Percentiles rank a stretch among this genome's conserved stretches.
phyloP scores from a whole-genome alignment of 192 early-diverging fungal species.

The Haplosporangium gracile region DNA sequence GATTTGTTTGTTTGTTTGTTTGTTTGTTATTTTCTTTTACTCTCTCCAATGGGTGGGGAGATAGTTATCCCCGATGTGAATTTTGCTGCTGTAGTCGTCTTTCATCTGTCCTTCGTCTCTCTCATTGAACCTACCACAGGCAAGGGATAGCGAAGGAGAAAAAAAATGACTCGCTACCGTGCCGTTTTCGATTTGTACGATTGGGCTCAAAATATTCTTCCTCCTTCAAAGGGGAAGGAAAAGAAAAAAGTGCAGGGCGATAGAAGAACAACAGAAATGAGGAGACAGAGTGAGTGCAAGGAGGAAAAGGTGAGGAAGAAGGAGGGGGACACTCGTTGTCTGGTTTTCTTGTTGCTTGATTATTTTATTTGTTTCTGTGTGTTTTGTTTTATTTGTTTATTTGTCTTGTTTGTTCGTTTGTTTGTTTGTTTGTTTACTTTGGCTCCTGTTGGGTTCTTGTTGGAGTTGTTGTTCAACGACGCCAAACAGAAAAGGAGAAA shows the following conservation, averaged over 20 bases:
- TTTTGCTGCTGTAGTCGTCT: neutral
- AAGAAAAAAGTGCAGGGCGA: too few relatives aligned
- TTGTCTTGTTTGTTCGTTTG: neutral
- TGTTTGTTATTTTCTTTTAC: neutral
- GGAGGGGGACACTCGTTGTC: neutral
- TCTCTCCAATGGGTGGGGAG: constrained; percentile 1
- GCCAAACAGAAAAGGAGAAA: neutral
- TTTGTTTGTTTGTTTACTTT: neutral
- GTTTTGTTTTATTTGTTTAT: neutral
- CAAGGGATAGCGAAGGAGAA: neutral
- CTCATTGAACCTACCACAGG: neutral
- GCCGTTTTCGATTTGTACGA: neutral
- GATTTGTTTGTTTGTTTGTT: neutral
- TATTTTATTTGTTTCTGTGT: too few relatives aligned
- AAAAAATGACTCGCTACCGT: neutral
- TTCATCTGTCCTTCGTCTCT: too few relatives aligned
- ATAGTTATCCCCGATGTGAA: neutral
- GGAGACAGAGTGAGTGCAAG: neutral
- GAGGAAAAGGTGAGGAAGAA: neutral
- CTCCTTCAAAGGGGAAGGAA: too few relatives aligned
- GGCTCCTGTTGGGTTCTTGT: neutral
- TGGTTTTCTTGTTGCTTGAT: neutral
- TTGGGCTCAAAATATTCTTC: too few relatives aligned
- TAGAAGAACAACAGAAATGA: neutral
- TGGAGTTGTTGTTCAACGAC: neutral